Conservation (phyloP, 192 early-diverging fungal species). For the Coemansia sp. region DNA sequence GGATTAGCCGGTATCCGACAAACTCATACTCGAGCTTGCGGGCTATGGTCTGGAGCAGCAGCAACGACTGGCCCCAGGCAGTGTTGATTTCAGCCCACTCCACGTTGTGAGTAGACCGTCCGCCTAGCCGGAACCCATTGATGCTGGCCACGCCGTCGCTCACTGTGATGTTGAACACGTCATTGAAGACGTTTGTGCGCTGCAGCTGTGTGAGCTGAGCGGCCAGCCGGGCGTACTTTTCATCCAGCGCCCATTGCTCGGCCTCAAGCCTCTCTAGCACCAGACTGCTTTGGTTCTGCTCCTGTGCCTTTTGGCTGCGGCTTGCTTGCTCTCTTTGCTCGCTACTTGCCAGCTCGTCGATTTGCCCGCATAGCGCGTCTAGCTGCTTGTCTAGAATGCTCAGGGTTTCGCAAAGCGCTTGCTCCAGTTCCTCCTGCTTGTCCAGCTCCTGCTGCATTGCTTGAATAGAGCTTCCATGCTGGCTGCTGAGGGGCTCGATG, state of each 20-base stretch:
- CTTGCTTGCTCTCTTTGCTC: conserved; percentile 47
- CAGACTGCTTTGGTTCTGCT: conserved; percentile 70
- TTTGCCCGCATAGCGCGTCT: conserved; percentile 35
- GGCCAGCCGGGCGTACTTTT: conserved; percentile 73
- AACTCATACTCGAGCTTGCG: conserved; percentile 82
- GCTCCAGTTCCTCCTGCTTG: conserved; percentile 50
- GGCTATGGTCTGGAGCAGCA: conserved; percentile 85
- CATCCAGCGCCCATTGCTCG: conserved; percentile 76
- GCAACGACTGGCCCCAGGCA: conserved; percentile 84
- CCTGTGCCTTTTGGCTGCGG: conserved; percentile 56
- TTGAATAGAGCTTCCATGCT: conserved; percentile 24
- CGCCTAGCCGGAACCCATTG: conserved; percentile 88
- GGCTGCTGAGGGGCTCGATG: conserved; percentile 12
- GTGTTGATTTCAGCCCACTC: conserved; percentile 98
- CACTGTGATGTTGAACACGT: conserved; percentile 85
- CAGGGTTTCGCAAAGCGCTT: conserved; percentile 44
- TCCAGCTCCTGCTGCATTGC: conserved; percentile 57
- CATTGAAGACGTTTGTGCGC: conserved; percentile 94
- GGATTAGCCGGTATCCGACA: conserved; percentile 77
- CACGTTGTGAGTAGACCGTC: conserved; percentile 72
- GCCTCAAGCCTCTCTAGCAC: conserved; percentile 64
- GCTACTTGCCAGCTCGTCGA: conserved; percentile 53
- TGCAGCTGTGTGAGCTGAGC: conserved; percentile 78
- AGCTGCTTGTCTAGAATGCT: conserved; percentile 50
- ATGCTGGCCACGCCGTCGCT: conserved; percentile 88